These are phyloP conservation scores for Penicillium subrubescens DNA, from an alignment of 495 filamentous ascomycete species.

Conservation along the genomic window DNA sequence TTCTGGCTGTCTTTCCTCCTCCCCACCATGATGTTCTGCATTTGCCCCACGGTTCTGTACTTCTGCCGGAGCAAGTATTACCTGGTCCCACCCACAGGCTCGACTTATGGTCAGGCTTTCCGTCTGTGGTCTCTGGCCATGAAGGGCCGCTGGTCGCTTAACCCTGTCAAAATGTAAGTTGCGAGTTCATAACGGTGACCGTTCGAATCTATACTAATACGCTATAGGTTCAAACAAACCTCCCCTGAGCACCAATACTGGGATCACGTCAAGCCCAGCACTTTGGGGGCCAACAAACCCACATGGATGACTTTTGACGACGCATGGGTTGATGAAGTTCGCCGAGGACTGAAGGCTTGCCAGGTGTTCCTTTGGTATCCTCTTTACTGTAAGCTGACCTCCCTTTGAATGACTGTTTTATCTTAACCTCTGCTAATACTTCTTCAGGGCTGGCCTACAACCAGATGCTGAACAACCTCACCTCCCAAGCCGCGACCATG, in stretches of 20 bases:
- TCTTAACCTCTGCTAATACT: background rate
- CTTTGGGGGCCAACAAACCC: slow-evolving; percentile 40
- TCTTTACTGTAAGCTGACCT: slow-evolving; percentile 54
- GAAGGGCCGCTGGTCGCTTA: slow-evolving; percentile 65
- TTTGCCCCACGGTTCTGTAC: slow-evolving; percentile 65
- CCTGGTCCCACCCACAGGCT: slow-evolving; percentile 60
- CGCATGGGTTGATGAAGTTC: slow-evolving; percentile 72
- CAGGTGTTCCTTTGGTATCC: slow-evolving; percentile 69
- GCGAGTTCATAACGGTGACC: too few species aligned
- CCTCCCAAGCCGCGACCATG: slow-evolving; percentile 75
- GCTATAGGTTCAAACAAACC: slow-evolving; percentile 45
- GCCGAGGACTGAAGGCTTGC: slow-evolving; percentile 69
- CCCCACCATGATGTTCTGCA: slow-evolving; percentile 59
- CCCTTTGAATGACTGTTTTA: background rate
- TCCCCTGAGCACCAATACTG: slow-evolving; percentile 55
- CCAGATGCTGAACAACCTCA: slow-evolving; percentile 69
- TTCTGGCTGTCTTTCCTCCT: slow-evolving; percentile 78
- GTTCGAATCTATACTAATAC: background rate
- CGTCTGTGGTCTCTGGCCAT: slow-evolving; percentile 58
- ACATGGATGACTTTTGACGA: slow-evolving; percentile 76
- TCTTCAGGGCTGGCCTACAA: slow-evolving; percentile 55
- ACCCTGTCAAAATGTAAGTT: slow-evolving; percentile 45
- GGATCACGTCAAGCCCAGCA: slow-evolving; percentile 67
- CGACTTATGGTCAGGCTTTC: slow-evolving; percentile 60
- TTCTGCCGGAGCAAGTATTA: slow-evolving; percentile 62